phyloP scores from a whole-genome alignment of 2,329 filamentous ascomycete species.

The Colletotrichum sp. region DNA sequence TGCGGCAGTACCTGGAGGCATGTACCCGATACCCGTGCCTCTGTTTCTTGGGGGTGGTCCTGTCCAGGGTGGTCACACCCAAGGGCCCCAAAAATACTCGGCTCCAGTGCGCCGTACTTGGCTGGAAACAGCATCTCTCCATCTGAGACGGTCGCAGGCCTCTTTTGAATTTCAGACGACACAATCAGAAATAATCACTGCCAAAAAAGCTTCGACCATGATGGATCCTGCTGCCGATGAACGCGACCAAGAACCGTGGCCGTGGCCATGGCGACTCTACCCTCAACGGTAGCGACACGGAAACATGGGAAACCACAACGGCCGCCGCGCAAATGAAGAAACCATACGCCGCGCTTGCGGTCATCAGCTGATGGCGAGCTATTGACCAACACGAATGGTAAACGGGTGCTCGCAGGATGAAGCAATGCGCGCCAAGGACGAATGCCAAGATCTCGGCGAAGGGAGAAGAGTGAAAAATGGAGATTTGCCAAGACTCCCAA shows the following conservation, averaged over 20 bases:
- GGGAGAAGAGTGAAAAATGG: constrained; percentile 11
- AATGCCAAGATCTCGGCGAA: constrained; percentile 18
- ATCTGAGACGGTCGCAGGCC: constrained; percentile 19
- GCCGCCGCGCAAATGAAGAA: not conserved
- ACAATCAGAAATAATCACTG: not conserved
- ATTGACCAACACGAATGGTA: constrained; percentile 8
- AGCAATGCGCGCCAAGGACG: constrained; percentile 15
- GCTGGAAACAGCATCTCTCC: constrained; percentile 13
- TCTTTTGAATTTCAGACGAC: constrained; percentile 6
- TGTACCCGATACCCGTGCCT: not conserved
- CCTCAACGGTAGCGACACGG: not conserved
- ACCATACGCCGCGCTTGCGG: constrained; percentile 1
- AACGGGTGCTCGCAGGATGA: constrained; percentile 17
- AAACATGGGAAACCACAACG: not conserved
- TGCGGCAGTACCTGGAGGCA: not conserved
- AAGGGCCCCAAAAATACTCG: constrained; percentile 9
- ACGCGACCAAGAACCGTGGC: not conserved
- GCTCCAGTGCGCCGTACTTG: not conserved
- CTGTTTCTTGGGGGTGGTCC: not conserved
- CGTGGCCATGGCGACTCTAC: not conserved
- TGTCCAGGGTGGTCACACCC: constrained; percentile 9
- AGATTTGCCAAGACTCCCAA: constrained; percentile 21
- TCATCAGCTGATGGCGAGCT: constrained; percentile 17
- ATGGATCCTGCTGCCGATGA: not conserved
- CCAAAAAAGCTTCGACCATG: not conserved